Evolutionary conservation across 2,329 filamentous ascomycete species (phyloP).

Genomic region (Diaporthe ilicicola): DNA sequence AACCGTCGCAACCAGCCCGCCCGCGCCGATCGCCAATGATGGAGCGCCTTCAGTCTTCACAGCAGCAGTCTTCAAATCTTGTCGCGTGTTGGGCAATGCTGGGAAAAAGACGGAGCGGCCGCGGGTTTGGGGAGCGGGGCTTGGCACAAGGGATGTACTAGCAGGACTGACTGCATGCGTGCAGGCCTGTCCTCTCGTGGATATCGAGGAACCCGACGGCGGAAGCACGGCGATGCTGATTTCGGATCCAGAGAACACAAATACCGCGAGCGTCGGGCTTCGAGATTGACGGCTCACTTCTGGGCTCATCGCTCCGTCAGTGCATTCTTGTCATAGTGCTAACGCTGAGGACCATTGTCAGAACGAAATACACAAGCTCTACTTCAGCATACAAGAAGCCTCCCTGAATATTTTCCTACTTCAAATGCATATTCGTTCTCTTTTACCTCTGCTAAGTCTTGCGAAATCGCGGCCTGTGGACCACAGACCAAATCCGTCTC

Average conservation of each 20-base stretch:
- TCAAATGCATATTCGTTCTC: too few relatives aligned
- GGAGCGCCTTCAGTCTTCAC: too few relatives aligned
- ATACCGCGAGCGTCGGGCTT: neutral
- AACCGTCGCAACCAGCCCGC: constrained; percentile 43
- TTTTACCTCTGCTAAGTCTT: too few relatives aligned
- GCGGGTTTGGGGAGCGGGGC: neutral
- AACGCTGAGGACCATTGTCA: neutral
- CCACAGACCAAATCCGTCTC: too few relatives aligned
- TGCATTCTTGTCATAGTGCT: neutral
- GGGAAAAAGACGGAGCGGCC: neutral
- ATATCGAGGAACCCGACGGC: neutral
- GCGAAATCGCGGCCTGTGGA: too few relatives aligned
- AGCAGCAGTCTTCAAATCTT: too few relatives aligned
- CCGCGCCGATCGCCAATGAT: constrained; percentile 33
- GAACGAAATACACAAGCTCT: neutral
- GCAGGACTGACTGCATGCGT: neutral
- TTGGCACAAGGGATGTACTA: neutral
- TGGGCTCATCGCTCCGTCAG: neutral
- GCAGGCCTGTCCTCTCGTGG: neutral
- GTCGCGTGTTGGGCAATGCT: neutral
- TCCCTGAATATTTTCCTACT: too few relatives aligned
- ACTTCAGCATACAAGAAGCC: neutral
- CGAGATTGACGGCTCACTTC: neutral
- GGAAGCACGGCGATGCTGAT: neutral
- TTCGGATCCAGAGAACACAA: neutral